Conservation (phyloP, 176 grass and related monocot genomes). For the Hordeum marinum region DNA sequence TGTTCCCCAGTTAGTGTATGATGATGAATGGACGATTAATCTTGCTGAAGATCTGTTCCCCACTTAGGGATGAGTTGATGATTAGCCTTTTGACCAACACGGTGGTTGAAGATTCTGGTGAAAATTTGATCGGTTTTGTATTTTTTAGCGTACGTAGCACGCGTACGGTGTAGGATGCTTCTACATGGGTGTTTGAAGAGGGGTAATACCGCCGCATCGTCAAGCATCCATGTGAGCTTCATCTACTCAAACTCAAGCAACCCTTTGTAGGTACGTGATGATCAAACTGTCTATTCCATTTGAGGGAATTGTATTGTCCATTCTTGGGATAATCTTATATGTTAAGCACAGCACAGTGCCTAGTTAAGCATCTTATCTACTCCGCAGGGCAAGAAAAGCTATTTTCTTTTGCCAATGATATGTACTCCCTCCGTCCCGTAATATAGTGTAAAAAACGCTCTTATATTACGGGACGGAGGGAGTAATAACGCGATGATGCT, state of each 20-base stretch:
- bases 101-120: not conserved
- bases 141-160: not conserved
- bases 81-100: not conserved
- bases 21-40: not conserved
- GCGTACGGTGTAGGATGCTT: not conserved
- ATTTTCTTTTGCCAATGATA: not conserved
- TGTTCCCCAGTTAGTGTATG: slow-evolving; percentile 43
- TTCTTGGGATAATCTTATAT: not conserved
- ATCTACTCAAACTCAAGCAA: not conserved
- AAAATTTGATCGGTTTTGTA: not conserved
- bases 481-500: not conserved
- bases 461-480: too few relatives aligned
- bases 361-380: not conserved
- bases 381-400: not conserved
- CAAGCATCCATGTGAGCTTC: not conserved
- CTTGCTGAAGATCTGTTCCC: slow-evolving; percentile 54
- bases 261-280: not conserved
- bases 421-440: not conserved
- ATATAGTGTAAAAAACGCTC: too few relatives aligned
- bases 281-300: not conserved
- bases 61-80: slow-evolving; percentile 14
- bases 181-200: not conserved
- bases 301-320: not conserved
- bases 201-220: not conserved
- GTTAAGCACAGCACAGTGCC: not conserved